Evolutionary conservation across 495 filamentous ascomycete species (phyloP), one percentile per base, ranked within the genome.

Genomic region (Lentithecium fluviatile): DNA sequence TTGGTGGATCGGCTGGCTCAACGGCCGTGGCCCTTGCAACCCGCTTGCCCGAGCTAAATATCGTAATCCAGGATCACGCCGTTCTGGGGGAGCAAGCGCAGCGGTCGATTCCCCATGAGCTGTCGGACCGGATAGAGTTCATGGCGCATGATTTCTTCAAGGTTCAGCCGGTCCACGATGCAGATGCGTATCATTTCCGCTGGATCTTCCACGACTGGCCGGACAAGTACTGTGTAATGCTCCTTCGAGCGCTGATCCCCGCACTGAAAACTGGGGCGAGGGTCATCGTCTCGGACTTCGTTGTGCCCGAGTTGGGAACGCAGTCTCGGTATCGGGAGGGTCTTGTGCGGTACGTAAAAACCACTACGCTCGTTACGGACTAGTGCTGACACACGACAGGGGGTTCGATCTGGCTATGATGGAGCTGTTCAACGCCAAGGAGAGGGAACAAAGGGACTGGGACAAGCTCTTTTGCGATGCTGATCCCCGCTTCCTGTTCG

Each of bases 201-300:
- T 55, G n/a, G 11, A 55, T 55, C 38, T 10, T 55, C 7, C 52
- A 55, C 37, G 52, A 55, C 34, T 55, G 52, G 52, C 19, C 32
- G 12, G 38, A 45, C 37, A 17, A 46, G 15, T 43, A 55, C 20
- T 49, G 52, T 21, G 8, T 38, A 15, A 38, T 38, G 8, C 7
- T 38, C 15, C 15, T 38, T 7, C 36, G 36, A 15, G 36, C 36
- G 36, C 36, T 38, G 36, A 38, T 38, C 7, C 36, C 36, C 15
- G 36, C 36, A 38, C 36, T 38, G 7, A 38, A 38, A 38, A 15
- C 7, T 15, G 36, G 36, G 8, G 15, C 8, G 8, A 38, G 36
- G 36, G 36, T 38, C 8, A 7, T 38, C 8, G 15, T 38, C 36
- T 8, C 15, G 36, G 36, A 38, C 7, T 8, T 8, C 36, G 15